Evolutionary conservation across 2,329 filamentous ascomycete species (phyloP), one percentile per base, ranked within the genome.

Genomic region (Aspergillus fumigatus): DNA sequence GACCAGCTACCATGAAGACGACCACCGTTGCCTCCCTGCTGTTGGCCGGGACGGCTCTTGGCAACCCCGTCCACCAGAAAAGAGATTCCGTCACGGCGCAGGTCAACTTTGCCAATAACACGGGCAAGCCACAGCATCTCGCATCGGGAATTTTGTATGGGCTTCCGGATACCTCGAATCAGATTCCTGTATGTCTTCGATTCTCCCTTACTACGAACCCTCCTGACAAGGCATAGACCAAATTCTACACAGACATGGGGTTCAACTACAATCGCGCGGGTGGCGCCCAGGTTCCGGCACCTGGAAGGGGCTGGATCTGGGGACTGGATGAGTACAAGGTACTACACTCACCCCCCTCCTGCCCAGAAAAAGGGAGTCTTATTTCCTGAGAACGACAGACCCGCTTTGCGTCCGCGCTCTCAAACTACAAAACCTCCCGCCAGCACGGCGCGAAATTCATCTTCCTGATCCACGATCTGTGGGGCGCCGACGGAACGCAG

Each of bases 231-330:
- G 2, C 41, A 10, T 11, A 45, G 41, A 2, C 41, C 21, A 19
- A 45, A 4, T 45, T 45, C 27, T 53, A 53, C 17, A 50, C 14
- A 6, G 40, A 59, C 23, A 59, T 59, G 17, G 57, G 54, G 9
- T 56, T 48, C 47, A 56, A 56, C 14, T 56, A 56, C 40, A 51
- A 53, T 7, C 53, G 57, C 0, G 54, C 57, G 14, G 57, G 57
- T n/a, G 57, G 59, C 2, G 59, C 59, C 10, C 59, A 61, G 38
- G 48, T 61, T 19, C 45, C 53, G 2, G 62, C 69, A 7, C 67
- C 69, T 7, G 53, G 54, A 1, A 56, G 69, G 19, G 75, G 75
- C 3, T 78, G 75, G 76, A 71, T 73, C 27, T 69, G 64, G 55
- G 73, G 73, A 1, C 43, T 67, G 2, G 55, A 53, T 4, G 68